These are phyloP conservation scores for Tetrahymena borealis DNA, from an alignment of 73 alveolate species.

Conservation along the genomic window DNA sequence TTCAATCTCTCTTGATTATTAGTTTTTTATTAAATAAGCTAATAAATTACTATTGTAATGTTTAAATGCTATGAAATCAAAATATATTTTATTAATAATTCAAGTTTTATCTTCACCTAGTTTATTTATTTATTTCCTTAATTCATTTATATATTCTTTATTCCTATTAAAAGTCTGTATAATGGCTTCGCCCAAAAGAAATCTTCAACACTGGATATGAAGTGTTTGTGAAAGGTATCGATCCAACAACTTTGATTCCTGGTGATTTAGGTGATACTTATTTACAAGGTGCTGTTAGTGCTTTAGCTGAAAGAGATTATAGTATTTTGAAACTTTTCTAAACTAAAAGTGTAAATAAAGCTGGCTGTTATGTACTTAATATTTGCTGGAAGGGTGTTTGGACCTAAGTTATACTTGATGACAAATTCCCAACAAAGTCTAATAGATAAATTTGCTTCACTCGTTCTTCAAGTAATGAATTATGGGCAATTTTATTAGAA, in stretches of 20 bases:
- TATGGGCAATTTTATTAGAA: background rate
- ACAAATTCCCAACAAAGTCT: background rate
- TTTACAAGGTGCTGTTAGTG: background rate
- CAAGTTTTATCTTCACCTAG: too few species aligned
- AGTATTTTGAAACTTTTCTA: background rate
- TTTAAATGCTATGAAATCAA: too few species aligned
- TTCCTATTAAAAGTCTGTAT: background rate
- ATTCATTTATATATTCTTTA: too few species aligned
- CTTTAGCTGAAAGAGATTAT: background rate
- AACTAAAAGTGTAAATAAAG: background rate
- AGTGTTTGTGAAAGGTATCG: background rate
- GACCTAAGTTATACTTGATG: background rate
- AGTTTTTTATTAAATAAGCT: too few species aligned
- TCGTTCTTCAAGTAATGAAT: background rate
- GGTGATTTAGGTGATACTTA: background rate
- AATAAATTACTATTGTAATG: too few species aligned
- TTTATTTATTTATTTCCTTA: too few species aligned
- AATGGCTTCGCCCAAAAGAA: background rate
- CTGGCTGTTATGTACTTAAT: background rate
- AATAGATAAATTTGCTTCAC: background rate
- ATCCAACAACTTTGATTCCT: background rate
- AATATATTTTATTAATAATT: too few species aligned
- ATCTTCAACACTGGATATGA: background rate
- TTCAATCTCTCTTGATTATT: background rate
- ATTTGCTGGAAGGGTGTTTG: background rate